Conservation (phyloP, 176 grass and related monocot genomes). For the Guadua angustifolia region DNA sequence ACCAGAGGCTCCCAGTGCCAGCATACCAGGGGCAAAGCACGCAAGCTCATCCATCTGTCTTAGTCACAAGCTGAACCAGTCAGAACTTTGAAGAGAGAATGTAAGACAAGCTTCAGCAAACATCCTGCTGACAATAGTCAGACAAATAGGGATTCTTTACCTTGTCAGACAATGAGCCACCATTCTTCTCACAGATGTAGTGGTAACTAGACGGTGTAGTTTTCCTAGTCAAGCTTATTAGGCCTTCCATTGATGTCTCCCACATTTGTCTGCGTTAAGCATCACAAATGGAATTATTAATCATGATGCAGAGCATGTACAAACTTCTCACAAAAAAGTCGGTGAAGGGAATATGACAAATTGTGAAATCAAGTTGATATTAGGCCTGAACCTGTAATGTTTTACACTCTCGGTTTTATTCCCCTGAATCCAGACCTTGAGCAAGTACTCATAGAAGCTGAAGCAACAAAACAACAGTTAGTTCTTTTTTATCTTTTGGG, state of each 20-base stretch:
- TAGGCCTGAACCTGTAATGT: constrained; percentile 78
- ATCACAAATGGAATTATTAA: constrained; percentile 36
- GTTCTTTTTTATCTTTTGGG: constrained; percentile 5
- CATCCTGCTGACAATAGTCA: constrained; percentile 33
- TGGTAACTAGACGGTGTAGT: constrained; percentile 85
- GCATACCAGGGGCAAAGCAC: constrained; percentile 98
- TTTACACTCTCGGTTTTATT: constrained; percentile 95
- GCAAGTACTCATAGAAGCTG: constrained; percentile 99
- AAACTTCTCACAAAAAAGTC: constrained; percentile 26
- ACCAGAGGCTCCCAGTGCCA: constrained; percentile 89
- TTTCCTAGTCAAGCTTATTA: constrained; percentile 82
- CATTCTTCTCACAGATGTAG: constrained; percentile 97
- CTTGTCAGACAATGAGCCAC: constrained; percentile 86
- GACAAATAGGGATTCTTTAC: constrained; percentile 43
- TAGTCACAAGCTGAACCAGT: constrained; percentile 40
- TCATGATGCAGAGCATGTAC: constrained; percentile 18
- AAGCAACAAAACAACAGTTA: constrained; percentile 31
- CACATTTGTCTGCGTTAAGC: constrained; percentile 84
- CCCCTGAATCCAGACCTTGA: constrained; percentile 98
- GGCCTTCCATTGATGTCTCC: constrained; percentile 99
- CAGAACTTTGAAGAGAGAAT: constrained; percentile 36
- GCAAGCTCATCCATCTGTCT: constrained; percentile 99
- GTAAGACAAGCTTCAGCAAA: constrained; percentile 36
- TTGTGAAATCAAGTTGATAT: constrained; percentile 27
- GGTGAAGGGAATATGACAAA: background rate